Evolutionary conservation across 805 yeast species (phyloP).

Genomic region (Hanseniaspora lachancei): DNA sequence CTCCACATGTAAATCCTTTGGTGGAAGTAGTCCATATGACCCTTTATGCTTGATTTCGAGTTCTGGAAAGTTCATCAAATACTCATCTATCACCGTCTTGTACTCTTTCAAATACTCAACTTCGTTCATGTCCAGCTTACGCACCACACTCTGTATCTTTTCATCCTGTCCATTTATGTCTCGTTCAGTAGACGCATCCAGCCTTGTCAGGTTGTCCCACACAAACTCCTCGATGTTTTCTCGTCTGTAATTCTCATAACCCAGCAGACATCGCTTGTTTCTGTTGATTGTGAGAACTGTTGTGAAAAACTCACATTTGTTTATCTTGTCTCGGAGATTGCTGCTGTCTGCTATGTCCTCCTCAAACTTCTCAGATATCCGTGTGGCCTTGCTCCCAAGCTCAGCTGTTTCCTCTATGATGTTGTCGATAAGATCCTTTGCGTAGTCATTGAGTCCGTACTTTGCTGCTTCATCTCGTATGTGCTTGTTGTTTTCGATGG

Average conservation of each 20-base stretch:
- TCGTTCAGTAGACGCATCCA: conserved; percentile 13
- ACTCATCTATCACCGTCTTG: conserved; percentile 56
- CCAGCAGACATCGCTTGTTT: conserved; percentile 78
- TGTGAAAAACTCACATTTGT: conserved; percentile 43
- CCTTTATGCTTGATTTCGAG: conserved; percentile 62
- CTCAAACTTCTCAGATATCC: conserved; percentile 23
- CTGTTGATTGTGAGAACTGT: conserved; percentile 67
- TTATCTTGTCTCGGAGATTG: conserved; percentile 31
- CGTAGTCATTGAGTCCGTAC: conserved; percentile 37
- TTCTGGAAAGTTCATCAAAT: conserved; percentile 50
- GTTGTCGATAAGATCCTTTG: conserved; percentile 47
- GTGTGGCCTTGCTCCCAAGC: conserved; percentile 44
- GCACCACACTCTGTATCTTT: conserved; percentile 23
- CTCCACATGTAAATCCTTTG: conserved; percentile 81
- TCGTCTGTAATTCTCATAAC: conserved; percentile 65
- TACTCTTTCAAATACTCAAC: conserved; percentile 64
- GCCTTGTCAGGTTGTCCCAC: conserved; percentile 44
- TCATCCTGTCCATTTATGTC: background rate
- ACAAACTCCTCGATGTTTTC: conserved; percentile 49
- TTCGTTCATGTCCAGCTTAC: conserved; percentile 60
- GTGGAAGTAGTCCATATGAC: conserved; percentile 57
- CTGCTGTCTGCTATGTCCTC: conserved; percentile 14
- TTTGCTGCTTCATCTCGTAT: conserved; percentile 37
- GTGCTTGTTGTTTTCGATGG: conserved; percentile 16
- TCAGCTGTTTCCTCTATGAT: conserved; percentile 61